A percentile compares a stretch with the other conserved stretches of the same genome.
phyloP scores from a whole-genome alignment of 345 rosid species.

The Salix koriyanagi region DNA sequence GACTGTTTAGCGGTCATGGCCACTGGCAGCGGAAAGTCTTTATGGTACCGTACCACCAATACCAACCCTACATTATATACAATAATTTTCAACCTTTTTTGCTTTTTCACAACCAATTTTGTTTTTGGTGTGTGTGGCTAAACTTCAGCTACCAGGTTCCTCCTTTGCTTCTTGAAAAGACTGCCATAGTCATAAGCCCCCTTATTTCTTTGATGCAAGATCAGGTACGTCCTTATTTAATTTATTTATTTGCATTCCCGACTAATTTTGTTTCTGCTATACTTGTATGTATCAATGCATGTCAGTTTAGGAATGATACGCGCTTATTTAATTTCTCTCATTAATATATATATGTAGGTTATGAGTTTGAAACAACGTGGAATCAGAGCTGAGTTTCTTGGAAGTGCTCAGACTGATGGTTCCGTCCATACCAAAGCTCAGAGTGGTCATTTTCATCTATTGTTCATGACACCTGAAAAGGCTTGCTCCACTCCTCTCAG shows the following conservation, averaged over 20 bases:
- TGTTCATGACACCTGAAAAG: slow-evolving; percentile 48
- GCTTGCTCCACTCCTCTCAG: slow-evolving; percentile 36
- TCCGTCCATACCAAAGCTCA: slow-evolving; percentile 34
- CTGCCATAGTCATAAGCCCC: slow-evolving; percentile 44
- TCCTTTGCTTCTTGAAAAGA: slow-evolving; percentile 35
- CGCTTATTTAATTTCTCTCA: not conserved
- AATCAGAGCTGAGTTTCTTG: slow-evolving; percentile 43
- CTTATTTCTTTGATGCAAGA: slow-evolving; percentile 53
- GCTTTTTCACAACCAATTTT: not conserved
- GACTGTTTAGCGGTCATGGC: slow-evolving; percentile 51
- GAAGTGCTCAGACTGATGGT: slow-evolving; percentile 39
- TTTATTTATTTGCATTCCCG: not conserved
- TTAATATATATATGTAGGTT: slow-evolving; percentile 21
- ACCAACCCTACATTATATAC: not conserved
- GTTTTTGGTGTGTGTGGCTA: not conserved
- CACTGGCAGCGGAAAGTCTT: slow-evolving; percentile 50
- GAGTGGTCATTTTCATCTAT: slow-evolving; percentile 35
- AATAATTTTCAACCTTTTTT: not conserved
- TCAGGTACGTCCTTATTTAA: slow-evolving; percentile 31
- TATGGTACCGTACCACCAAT: slow-evolving; percentile 27
- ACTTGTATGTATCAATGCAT: no score
- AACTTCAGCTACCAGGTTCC: slow-evolving; percentile 41
- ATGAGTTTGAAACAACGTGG: slow-evolving; percentile 44
- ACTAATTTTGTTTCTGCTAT: not conserved
- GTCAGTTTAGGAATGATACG: no score